Evolutionary conservation across 257 asterid genomes (phyloP).

Genomic region (Solanum appendiculatum): DNA sequence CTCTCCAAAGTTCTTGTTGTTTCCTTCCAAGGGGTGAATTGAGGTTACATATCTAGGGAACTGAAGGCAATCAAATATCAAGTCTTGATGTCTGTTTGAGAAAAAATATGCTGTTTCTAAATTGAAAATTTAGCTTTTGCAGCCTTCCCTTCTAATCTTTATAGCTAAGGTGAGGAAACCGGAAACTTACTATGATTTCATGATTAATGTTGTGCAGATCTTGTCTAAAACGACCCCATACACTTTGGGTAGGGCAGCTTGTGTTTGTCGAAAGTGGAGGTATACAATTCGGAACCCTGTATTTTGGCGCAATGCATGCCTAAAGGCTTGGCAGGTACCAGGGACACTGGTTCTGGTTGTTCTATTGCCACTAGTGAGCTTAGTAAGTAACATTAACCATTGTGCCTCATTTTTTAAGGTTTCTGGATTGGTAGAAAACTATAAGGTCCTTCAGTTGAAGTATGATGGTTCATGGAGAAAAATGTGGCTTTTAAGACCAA

Average conservation of each 20-base stretch:
- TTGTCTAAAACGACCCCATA: constrained; percentile 70
- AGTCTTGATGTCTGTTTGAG: background rate
- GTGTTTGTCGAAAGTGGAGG: constrained; percentile 97
- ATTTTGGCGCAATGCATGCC: constrained; percentile 90
- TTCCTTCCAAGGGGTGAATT: background rate
- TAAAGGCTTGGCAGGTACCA: constrained; percentile 88
- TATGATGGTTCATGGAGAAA: constrained; percentile 94
- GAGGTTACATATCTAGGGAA: background rate
- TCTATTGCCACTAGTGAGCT: background rate
- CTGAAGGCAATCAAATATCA: background rate
- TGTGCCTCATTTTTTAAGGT: constrained; percentile 24
- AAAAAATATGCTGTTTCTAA: background rate
- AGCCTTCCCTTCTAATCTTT: background rate
- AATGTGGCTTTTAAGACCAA: constrained; percentile 96
- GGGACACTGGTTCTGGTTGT: background rate
- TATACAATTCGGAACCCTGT: constrained; percentile 86
- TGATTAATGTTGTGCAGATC: constrained; percentile 36
- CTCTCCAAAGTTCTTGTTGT: background rate
- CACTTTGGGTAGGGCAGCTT: constrained; percentile 78
- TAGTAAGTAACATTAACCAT: background rate
- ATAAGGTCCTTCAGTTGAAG: constrained; percentile 46
- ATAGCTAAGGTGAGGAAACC: background rate
- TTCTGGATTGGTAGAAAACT: constrained; percentile 62
- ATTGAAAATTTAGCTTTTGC: background rate
- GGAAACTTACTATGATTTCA: background rate